phyloP scores from a whole-genome alignment of 495 filamentous ascomycete species.

The Penicillium lagena region DNA sequence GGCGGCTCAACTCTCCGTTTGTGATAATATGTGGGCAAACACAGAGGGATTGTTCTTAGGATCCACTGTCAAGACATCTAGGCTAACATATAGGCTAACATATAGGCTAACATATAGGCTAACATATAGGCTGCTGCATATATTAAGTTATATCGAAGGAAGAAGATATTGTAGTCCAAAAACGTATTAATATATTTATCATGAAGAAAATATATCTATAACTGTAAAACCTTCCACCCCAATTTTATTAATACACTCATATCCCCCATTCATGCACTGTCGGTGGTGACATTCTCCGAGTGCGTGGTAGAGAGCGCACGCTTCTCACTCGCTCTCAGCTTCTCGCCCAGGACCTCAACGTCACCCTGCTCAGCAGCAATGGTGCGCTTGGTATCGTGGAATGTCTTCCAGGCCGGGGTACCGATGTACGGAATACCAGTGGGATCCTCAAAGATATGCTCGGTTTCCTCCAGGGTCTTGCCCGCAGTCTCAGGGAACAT shows the following conservation, averaged over 20 bases:
- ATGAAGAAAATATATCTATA: neutral
- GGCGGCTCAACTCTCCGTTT: too few species aligned
- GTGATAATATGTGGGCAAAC: too few species aligned
- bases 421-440: conserved; percentile 57
- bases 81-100: too few species aligned
- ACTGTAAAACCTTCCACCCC: neutral
- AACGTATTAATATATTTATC: neutral
- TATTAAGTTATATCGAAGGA: too few species aligned
- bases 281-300: conserved; percentile 2
- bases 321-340: conserved; percentile 13
- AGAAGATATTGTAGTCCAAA: too few species aligned
- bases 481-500: conserved; percentile 75
- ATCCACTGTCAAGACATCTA: too few species aligned
- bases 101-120: too few species aligned
- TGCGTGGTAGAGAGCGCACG: conserved; percentile 4
- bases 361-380: conserved; percentile 16
- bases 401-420: conserved; percentile 63
- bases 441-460: conserved; percentile 60
- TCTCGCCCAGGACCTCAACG: conserved; percentile 19
- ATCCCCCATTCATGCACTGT: too few species aligned
- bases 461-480: conserved; percentile 74
- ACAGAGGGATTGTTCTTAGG: too few species aligned
- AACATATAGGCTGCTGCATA: too few species aligned
- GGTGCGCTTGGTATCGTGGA: conserved; percentile 18
- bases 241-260: too few species aligned